These are phyloP conservation scores for Lactarius indigo DNA, from an alignment of 768 basidiomycete genomes.

Conservation along the genomic window DNA sequence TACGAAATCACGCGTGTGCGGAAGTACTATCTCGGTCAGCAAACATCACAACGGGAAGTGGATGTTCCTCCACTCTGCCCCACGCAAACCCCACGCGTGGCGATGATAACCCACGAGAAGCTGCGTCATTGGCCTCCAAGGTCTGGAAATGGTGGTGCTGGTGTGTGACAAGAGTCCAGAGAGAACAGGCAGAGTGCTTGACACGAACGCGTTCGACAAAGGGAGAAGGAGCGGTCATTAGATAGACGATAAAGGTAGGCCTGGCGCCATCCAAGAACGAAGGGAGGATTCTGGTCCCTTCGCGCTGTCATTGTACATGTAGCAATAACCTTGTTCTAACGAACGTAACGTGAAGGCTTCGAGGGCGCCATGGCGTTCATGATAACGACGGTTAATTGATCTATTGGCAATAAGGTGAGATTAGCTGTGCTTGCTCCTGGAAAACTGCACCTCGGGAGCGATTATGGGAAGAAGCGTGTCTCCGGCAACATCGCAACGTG, in stretches of 20 bases:
- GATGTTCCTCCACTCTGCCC: conserved; percentile 2
- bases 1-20: conserved; percentile 5
- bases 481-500: conserved; percentile 18
- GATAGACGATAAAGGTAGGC: conserved; percentile 14
- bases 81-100: conserved; percentile 22
- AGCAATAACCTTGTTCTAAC: conserved; percentile 14
- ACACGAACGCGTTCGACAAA: conserved; percentile 2
- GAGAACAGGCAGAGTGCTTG: background rate
- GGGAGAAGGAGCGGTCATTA: conserved; percentile 18
- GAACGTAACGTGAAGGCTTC: conserved; percentile 5
- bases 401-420: conserved; percentile 5
- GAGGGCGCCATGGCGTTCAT: conserved; percentile 7
- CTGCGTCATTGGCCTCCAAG: conserved; percentile 8
- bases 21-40: conserved; percentile 9
- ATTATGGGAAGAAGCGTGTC: background rate
- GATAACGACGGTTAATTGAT: conserved; percentile 9
- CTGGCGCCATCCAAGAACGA: conserved; percentile 2
- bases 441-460: conserved; percentile 9
- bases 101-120: conserved; percentile 13
- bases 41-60: background rate
- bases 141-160: conserved; percentile 1
- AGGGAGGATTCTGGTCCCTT: conserved; percentile 3
- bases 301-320: conserved; percentile 1
- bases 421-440: conserved; percentile 2
- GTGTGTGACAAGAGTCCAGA: conserved; percentile 8